These are phyloP conservation scores for Picea sitchensis DNA, from an alignment of 75 land plant genomes.

Conservation along the genomic window DNA sequence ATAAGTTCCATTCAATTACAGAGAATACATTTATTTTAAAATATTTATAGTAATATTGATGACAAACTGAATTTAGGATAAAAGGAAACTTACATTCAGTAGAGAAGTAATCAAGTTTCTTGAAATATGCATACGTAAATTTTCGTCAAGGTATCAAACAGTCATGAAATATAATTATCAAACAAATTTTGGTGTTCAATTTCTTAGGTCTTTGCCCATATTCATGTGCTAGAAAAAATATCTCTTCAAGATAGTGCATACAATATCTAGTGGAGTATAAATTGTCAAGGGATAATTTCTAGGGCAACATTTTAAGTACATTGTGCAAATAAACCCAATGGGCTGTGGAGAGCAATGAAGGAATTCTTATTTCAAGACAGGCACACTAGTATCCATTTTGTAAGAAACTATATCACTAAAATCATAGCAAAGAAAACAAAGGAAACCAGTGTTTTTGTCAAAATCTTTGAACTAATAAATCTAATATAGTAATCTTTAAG, in stretches of 20 bases:
- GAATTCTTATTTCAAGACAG: background rate
- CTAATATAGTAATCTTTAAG: background rate
- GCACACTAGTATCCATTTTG: background rate
- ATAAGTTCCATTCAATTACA: conserved; percentile 1
- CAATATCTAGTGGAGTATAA: background rate
- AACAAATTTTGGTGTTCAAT: background rate
- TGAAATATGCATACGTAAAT: conserved; percentile 97
- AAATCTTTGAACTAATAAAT: background rate
- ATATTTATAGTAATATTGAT: background rate
- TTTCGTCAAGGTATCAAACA: conserved; percentile 52
- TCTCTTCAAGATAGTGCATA: background rate
- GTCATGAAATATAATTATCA: background rate
- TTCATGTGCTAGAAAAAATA: background rate
- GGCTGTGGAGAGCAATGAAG: background rate
- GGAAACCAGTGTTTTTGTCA: background rate
- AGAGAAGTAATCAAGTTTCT: conserved; percentile 98
- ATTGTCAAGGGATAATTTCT: background rate
- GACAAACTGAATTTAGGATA: background rate
- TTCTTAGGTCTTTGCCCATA: background rate
- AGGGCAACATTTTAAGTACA: background rate
- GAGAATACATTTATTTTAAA: background rate
- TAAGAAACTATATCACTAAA: background rate
- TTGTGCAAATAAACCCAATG: background rate
- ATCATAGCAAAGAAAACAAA: background rate
- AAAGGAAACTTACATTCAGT: conserved; percentile 79